Evolutionary conservation across 148 eudicot genomes (phyloP).

Genomic region (Rhododendron kiyosumense): DNA sequence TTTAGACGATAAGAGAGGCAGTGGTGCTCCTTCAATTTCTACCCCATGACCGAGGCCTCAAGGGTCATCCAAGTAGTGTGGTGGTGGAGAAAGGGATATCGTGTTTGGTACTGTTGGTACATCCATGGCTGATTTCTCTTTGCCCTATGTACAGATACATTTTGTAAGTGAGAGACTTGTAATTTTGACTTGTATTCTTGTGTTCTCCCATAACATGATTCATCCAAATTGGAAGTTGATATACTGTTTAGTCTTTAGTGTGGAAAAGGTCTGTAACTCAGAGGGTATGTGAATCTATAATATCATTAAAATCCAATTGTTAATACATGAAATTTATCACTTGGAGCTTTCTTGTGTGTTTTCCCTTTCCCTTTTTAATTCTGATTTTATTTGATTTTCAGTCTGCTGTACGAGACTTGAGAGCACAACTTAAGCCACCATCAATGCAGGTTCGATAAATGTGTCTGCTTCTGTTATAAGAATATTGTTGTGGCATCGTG

Average conservation of each 20-base stretch:
- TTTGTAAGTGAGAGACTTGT: neutral
- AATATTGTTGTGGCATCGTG: neutral
- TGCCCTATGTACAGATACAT: neutral
- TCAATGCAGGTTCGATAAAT: slow-evolving; percentile 76
- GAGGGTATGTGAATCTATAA: neutral
- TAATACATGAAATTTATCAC: neutral
- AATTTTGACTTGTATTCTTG: neutral
- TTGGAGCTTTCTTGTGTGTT: neutral
- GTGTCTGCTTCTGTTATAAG: neutral
- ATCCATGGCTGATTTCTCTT: neutral
- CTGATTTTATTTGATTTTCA: slow-evolving; percentile 19
- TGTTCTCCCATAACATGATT: neutral
- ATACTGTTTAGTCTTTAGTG: neutral
- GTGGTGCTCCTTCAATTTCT: neutral
- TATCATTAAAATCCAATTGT: neutral
- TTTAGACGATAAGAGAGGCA: neutral
- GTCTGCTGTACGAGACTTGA: slow-evolving; percentile 92
- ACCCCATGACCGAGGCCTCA: neutral
- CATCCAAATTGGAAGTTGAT: neutral
- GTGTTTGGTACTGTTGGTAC: neutral
- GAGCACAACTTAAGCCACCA: slow-evolving; percentile 89
- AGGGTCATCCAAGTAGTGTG: neutral
- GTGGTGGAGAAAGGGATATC: neutral
- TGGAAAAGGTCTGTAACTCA: neutral
- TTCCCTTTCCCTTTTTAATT: slow-evolving; percentile 3